These are phyloP conservation scores for Globisporangium camurandrum DNA, from an alignment of 352 stramenopile species.

Conservation along the genomic window DNA sequence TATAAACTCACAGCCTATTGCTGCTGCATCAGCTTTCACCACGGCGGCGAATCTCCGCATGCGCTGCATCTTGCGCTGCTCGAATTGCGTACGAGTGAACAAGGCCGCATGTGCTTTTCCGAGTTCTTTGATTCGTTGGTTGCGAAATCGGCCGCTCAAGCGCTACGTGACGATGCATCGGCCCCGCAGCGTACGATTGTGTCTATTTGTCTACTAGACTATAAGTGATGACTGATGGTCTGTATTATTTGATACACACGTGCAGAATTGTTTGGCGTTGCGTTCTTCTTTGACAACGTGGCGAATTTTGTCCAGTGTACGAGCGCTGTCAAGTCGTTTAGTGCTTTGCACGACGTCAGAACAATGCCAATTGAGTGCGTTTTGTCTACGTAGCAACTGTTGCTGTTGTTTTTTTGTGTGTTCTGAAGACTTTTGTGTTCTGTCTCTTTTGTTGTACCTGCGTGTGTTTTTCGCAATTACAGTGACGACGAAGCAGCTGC, in stretches of 20 bases:
- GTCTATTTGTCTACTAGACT: no score
- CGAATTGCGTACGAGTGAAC: constrained; percentile 22
- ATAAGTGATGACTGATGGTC: not conserved
- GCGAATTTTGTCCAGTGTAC: constrained; percentile 54
- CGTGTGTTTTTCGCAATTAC: not conserved
- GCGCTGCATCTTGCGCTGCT: constrained; percentile 49
- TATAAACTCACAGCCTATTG: not conserved
- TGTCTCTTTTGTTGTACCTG: not conserved
- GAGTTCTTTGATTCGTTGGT: constrained; percentile 57
- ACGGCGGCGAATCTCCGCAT: constrained; percentile 8
- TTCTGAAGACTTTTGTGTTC: no score
- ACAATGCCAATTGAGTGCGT: constrained; percentile 31
- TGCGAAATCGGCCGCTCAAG: no score
- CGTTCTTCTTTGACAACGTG: constrained; percentile 62
- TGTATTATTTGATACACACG: not conserved
- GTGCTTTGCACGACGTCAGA: constrained; percentile 24
- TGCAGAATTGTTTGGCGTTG: constrained; percentile 47
- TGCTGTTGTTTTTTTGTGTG: not conserved
- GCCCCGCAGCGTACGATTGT: constrained; percentile 34
- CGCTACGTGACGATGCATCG: no score
- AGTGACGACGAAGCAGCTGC: constrained; percentile 5
- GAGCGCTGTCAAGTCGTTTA: constrained; percentile 41
- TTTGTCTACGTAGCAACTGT: not conserved
- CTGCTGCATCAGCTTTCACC: constrained; percentile 25
- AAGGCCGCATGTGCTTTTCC: constrained; percentile 24